Base-by-base conservation (phyloP, 2,329 filamentous ascomycete genomes). In the Epichloe scottii region DNA sequence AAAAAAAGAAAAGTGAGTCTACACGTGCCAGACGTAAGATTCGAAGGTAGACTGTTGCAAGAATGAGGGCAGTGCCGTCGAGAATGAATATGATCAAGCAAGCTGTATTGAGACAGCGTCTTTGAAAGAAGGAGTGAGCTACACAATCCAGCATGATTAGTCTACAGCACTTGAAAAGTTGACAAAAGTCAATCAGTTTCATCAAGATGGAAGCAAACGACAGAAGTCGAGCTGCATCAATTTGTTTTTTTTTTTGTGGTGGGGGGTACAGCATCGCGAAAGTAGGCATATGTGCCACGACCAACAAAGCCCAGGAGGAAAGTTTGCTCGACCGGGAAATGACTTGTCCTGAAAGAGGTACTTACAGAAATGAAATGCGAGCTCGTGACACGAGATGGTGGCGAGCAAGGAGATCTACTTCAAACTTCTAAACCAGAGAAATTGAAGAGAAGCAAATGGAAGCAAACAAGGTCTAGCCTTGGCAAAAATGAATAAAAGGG, bases 381-480 rank as follows among this genome's bases (percentile, higher is more conserved):
- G 43, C 17, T 26, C 30, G 48, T 34, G 39, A 15, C 38, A 54
- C 42, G 26, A 51, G 34, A 53, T 42, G 44, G 56, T 59, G 48
- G 48, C 45, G 38, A 42, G 49, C 51, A 55, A 47, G 23, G 45
- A 34, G 49, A 40, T 1, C 39, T 11, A 30, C 11, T 37, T 53
- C 52, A 41, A 51, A 33, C 26, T 54, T 54, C 52, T 47, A 49
- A 54, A 51, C 54, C 55, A 55, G 60, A 59, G 56, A 64, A 59
- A 58, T 52, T 54, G 56, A 56, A 56, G 51, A 14, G 19, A 21
- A 17, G 6, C 33, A 8, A 37, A 14, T 23, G 11, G 48, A 53
- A 54, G 42, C 50, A 51, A 60, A 57, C 55, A 60, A 69, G 69
- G 70, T 61, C 66, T 65, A 69, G 60, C 59, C 63, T 65, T 57